phyloP scores from a whole-genome alignment of 192 early-diverging fungal genomes.

The Backusella westeae region DNA sequence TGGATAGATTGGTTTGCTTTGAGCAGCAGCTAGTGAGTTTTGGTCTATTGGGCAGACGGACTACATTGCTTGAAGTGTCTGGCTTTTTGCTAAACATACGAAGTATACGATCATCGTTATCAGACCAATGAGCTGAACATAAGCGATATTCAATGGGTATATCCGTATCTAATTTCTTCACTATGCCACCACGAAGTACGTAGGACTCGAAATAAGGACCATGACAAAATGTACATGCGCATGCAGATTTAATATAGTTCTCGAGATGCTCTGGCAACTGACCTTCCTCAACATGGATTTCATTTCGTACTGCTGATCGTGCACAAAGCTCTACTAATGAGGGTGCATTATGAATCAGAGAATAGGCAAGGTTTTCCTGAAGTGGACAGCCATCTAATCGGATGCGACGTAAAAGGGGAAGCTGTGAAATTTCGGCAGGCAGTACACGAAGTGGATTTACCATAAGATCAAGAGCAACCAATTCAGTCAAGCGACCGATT shows the following conservation, averaged over 20 bases:
- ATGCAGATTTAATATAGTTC: constrained; percentile 57
- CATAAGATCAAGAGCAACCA: constrained; percentile 64
- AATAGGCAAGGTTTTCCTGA: constrained; percentile 24
- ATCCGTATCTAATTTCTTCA: constrained; percentile 53
- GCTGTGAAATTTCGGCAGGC: constrained; percentile 70
- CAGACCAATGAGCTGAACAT: constrained; percentile 73
- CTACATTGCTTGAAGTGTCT: not conserved
- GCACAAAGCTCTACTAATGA: constrained; percentile 78
- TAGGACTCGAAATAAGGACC: constrained; percentile 77
- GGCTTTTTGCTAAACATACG: constrained; percentile 45
- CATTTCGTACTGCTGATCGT: constrained; percentile 44
- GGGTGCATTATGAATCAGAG: constrained; percentile 51
- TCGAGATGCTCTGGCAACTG: constrained; percentile 50
- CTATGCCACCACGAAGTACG: constrained; percentile 59
- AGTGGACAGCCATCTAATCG: constrained; percentile 56
- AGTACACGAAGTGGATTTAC: constrained; percentile 65
- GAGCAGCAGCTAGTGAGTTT: not conserved
- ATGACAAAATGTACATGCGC: constrained; percentile 70
- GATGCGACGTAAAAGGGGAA: constrained; percentile 65
- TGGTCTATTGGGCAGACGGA: not conserved
- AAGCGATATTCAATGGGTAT: constrained; percentile 67
- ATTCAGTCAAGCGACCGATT: constrained; percentile 54
- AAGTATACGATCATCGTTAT: constrained; percentile 62
- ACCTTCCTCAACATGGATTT: not conserved
- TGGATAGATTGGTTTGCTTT: constrained; percentile 2